Percentiles rank a stretch among this genome's conserved stretches.
Evolutionary conservation across 2,329 filamentous ascomycete species (phyloP).

Genomic region (Shiraia bambusicola): DNA sequence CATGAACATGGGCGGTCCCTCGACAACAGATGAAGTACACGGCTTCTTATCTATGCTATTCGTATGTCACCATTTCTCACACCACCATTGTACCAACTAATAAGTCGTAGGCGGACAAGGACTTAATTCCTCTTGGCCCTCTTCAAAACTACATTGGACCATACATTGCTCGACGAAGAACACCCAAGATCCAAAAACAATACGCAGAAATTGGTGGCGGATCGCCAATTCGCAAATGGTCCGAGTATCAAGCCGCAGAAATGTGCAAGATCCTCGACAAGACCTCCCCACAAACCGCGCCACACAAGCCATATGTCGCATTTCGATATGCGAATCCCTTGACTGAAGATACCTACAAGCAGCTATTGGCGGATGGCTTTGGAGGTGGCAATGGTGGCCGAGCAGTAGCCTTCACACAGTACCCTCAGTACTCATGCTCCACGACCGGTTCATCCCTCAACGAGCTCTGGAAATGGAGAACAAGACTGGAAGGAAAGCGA

Average conservation of each 20-base stretch:
- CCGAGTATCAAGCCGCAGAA: conserved; percentile 86
- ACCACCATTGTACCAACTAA: conserved; percentile 16
- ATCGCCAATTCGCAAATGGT: conserved; percentile 98
- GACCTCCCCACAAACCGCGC: conserved; percentile 87
- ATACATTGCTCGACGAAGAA: conserved; percentile 80
- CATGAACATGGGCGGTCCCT: conserved; percentile 97
- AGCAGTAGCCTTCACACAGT: conserved; percentile 96
- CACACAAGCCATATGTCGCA: conserved; percentile 95
- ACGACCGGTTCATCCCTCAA: conserved; percentile 96
- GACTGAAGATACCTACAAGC: conserved; percentile 89
- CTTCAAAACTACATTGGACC: conserved; percentile 89
- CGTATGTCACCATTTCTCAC: conserved; percentile 56
- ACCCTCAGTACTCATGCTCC: conserved; percentile 97
- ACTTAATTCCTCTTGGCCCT: conserved; percentile 92
- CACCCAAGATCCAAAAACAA: conserved; percentile 94
- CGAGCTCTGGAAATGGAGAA: conserved; percentile 96
- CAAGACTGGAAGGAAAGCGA: conserved; percentile 78
- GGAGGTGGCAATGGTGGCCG: conserved; percentile 86
- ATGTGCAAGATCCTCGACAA: conserved; percentile 98
- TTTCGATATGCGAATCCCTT: conserved; percentile 93
- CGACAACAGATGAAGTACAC: conserved; percentile 82
- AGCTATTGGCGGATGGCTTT: conserved; percentile 83
- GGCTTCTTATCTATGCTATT: conserved; percentile 90
- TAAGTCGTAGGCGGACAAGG: conserved; percentile 72
- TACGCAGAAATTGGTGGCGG: conserved; percentile 94